These are phyloP conservation scores for Ramaria sp. DNA, from an alignment of 768 basidiomycete genomes.

Conservation along the genomic window DNA sequence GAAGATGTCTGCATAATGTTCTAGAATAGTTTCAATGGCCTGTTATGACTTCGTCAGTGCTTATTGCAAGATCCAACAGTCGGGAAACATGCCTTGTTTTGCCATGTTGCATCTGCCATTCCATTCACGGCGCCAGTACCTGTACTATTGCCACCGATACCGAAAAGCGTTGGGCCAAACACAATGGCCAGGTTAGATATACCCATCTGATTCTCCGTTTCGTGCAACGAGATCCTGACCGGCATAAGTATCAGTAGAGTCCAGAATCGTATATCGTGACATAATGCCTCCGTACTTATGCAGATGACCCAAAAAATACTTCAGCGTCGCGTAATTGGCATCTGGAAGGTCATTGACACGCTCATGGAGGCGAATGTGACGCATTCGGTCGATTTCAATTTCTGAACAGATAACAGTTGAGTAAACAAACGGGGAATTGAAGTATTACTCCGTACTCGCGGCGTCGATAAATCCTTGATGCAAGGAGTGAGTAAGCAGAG, in stretches of 20 bases:
- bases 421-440: not conserved
- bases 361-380: constrained; percentile 94
- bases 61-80: not conserved
- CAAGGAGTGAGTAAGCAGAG: constrained; percentile 69
- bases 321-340: constrained; percentile 96
- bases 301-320: constrained; percentile 90
- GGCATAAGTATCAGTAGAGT: not conserved
- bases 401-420: constrained; percentile 29
- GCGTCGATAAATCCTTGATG: constrained; percentile 95
- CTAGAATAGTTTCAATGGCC: constrained; percentile 93
- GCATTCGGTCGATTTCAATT: constrained; percentile 87
- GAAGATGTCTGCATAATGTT: constrained; percentile 93
- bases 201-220: constrained; percentile 82
- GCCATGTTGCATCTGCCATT: constrained; percentile 60
- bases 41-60: constrained; percentile 19
- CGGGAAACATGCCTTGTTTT: constrained; percentile 49
- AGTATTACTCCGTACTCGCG: constrained; percentile 52
- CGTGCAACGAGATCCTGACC: constrained; percentile 60
- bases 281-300: constrained; percentile 51
- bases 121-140: constrained; percentile 27
- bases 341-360: constrained; percentile 97
- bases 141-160: constrained; percentile 19
- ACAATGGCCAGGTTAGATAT: constrained; percentile 91
- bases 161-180: constrained; percentile 95
- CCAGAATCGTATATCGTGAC: not conserved